phyloP scores from a whole-genome alignment of 345 rosid species.

The Adansonia digitata region DNA sequence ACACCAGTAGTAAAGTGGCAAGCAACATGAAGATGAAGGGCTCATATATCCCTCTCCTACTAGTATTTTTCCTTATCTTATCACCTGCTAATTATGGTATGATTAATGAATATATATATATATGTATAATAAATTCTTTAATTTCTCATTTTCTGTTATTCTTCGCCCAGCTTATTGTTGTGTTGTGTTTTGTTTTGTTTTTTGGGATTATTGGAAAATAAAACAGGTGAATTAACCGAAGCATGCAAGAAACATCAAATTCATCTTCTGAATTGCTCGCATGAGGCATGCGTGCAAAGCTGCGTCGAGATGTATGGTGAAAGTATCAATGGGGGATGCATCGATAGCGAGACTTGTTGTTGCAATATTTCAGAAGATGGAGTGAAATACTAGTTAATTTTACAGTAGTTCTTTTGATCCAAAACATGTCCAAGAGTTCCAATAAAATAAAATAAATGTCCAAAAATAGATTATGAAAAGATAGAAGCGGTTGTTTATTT shows the following conservation, averaged over 20 bases:
- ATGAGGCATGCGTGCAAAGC: neutral
- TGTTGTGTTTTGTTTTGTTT: no score
- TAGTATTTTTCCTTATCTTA: neutral
- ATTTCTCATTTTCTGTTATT: neutral
- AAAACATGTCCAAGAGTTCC: no score
- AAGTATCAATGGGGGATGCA: slow-evolving; percentile 1
- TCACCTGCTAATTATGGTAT: neutral
- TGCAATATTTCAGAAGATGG: neutral
- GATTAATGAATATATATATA: neutral
- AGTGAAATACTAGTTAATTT: no score
- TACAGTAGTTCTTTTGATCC: no score
- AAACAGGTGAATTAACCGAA: neutral
- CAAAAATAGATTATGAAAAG: no score
- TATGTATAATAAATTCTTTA: no score
- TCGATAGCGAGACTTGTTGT: neutral
- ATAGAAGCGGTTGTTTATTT: no score
- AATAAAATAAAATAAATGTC: no score
- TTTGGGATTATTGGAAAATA: neutral
- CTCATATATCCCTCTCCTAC: neutral
- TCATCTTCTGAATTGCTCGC: neutral
- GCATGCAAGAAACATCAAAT: neutral
- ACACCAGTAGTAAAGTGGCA: neutral
- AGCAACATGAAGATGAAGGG: neutral
- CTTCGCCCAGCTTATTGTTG: no score
- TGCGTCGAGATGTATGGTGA: neutral